Evolutionary conservation across 148 eudicot species (phyloP).

Genomic region (Chenopodium berlandieri): DNA sequence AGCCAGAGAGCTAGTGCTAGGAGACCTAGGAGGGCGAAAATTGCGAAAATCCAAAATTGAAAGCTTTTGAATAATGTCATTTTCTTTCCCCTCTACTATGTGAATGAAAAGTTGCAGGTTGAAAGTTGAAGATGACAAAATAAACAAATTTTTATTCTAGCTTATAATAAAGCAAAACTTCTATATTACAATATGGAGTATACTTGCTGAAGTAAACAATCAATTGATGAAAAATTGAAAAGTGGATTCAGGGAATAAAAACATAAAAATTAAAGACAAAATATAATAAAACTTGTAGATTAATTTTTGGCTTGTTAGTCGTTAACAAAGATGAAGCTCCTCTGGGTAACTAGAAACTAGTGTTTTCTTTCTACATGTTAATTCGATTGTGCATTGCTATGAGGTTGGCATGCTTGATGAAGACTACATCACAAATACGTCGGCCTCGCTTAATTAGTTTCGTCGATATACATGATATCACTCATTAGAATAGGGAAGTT

Average conservation of each 20-base stretch:
- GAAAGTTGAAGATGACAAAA: not conserved
- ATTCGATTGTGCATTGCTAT: not conserved
- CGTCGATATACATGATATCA: too few species aligned
- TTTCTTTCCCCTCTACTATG: not conserved
- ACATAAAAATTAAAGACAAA: not conserved
- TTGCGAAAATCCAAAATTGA: not conserved
- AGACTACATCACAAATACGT: too few species aligned
- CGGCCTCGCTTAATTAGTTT: too few species aligned
- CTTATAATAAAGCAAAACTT: constrained; percentile 10
- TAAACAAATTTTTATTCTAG: not conserved
- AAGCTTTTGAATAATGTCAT: not conserved
- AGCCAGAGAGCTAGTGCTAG: constrained; percentile 14
- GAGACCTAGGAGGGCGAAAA: not conserved
- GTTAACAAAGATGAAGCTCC: not conserved
- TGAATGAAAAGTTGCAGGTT: not conserved
- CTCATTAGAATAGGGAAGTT: too few species aligned
- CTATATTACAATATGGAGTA: not conserved
- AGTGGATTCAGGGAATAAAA: constrained; percentile 1
- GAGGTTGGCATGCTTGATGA: too few species aligned
- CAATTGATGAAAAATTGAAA: constrained; percentile 8
- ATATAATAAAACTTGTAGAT: not conserved
- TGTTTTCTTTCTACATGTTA: constrained; percentile 13
- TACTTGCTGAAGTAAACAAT: not conserved
- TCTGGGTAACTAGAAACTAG: not conserved
- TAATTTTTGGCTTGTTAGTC: not conserved